Evolutionary conservation across 1,139 yeast genomes (phyloP).

Genomic region (Magnusiomyces sp.): DNA sequence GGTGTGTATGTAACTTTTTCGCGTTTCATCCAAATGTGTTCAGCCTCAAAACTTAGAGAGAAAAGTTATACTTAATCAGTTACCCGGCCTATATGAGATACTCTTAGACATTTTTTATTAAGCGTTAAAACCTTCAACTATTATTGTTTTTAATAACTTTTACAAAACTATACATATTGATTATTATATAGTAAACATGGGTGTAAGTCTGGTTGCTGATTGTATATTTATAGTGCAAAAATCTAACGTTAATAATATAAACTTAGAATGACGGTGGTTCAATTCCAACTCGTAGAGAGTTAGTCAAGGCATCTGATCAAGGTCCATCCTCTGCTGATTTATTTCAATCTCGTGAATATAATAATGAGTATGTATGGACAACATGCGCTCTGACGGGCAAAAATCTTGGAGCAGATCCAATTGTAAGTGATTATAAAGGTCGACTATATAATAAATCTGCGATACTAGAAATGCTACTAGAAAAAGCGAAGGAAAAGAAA

Average conservation of each 20-base stretch:
- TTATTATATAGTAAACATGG: constrained; percentile 8
- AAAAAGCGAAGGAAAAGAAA: constrained; percentile 20
- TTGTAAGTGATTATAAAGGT: constrained; percentile 70
- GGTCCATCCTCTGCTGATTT: constrained; percentile 24
- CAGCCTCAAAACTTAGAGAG: too few relatives aligned
- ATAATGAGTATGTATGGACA: constrained; percentile 33
- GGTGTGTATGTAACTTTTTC: too few relatives aligned
- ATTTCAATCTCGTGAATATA: constrained; percentile 23
- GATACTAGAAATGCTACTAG: constrained; percentile 49
- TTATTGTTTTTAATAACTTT: too few relatives aligned
- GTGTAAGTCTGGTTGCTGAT: background rate
- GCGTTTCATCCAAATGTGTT: too few relatives aligned
- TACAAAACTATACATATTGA: background rate
- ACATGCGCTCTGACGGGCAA: constrained; percentile 39
- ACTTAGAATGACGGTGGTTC: constrained; percentile 45
- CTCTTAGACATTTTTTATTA: too few relatives aligned
- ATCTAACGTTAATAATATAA: background rate
- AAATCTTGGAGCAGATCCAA: constrained; percentile 36
- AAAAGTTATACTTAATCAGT: too few relatives aligned
- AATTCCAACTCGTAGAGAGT: constrained; percentile 40
- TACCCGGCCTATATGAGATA: too few relatives aligned
- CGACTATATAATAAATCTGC: constrained; percentile 61
- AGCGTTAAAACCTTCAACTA: too few relatives aligned
- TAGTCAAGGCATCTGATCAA: constrained; percentile 24
- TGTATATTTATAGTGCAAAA: background rate